Evolutionary conservation across 495 filamentous ascomycete genomes (phyloP).

Genomic region (Ramalina intermedia): DNA sequence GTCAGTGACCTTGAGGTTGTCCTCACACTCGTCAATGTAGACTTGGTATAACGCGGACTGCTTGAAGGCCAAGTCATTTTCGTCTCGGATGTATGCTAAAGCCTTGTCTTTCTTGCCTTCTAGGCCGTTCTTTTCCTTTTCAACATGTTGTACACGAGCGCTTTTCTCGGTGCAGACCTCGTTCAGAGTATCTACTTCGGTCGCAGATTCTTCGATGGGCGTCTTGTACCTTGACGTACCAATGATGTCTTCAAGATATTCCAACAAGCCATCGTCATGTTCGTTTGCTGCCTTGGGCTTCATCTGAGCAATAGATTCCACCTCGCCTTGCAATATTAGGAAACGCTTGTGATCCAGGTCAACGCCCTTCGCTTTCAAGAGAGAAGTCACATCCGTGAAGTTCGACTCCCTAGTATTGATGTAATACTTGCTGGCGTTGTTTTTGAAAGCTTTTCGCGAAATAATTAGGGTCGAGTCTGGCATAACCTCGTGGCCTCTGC

Average conservation of each 20-base stretch:
- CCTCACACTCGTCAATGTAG: conserved; percentile 70
- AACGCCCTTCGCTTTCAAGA: conserved; percentile 79
- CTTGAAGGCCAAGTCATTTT: conserved; percentile 83
- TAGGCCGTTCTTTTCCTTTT: conserved; percentile 84
- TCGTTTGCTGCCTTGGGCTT: conserved; percentile 90
- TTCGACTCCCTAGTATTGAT: conserved; percentile 80
- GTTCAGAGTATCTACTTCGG: conserved; percentile 80
- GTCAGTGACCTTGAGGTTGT: conserved; percentile 79
- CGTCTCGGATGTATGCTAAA: conserved; percentile 70
- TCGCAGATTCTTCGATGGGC: conserved; percentile 83
- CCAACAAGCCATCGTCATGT: conserved; percentile 88
- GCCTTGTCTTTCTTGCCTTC: conserved; percentile 97
- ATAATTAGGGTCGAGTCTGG: conserved; percentile 74
- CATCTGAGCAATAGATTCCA: conserved; percentile 98
- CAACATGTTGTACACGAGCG: conserved; percentile 86
- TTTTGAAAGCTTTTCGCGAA: conserved; percentile 89
- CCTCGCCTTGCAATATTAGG: conserved; percentile 91
- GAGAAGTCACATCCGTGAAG: conserved; percentile 75
- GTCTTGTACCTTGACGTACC: conserved; percentile 96
- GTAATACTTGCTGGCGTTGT: conserved; percentile 95
- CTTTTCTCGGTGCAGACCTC: conserved; percentile 92
- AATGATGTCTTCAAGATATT: conserved; percentile 97
- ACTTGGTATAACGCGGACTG: conserved; percentile 84
- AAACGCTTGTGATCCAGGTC: conserved; percentile 98
- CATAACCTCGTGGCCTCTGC: conserved; percentile 55